Evolutionary conservation across 108 stramenopile species (phyloP).

Genomic region (Mediolabrus comicus): DNA sequence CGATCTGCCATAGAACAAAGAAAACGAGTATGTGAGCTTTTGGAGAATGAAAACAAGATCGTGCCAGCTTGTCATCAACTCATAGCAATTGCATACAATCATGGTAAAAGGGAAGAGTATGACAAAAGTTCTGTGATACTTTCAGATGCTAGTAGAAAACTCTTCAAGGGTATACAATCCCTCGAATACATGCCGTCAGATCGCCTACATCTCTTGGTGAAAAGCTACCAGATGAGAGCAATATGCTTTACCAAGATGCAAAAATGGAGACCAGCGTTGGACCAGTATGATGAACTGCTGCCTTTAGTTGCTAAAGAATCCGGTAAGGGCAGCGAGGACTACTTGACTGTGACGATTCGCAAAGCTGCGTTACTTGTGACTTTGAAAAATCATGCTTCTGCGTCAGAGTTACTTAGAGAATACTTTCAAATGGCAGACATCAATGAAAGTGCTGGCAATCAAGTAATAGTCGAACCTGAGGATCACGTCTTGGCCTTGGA

Average conservation of each 20-base stretch:
- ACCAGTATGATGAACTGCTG: slow-evolving; percentile 33
- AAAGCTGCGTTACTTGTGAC: slow-evolving; percentile 37
- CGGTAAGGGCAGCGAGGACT: slow-evolving; percentile 13
- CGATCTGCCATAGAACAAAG: slow-evolving; percentile 30
- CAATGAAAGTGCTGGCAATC: background rate
- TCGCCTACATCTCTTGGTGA: slow-evolving; percentile 15
- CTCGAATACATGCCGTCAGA: slow-evolving; percentile 31
- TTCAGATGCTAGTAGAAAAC: slow-evolving; percentile 20
- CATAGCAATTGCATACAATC: slow-evolving; percentile 27
- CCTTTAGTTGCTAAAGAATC: slow-evolving; percentile 25
- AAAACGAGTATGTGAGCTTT: slow-evolving; percentile 20
- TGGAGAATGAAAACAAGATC: slow-evolving; percentile 9
- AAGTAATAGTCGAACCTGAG: slow-evolving; percentile 15
- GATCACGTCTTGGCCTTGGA: slow-evolving; percentile 40
- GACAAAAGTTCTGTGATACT: slow-evolving; percentile 12
- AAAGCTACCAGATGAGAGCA: slow-evolving; percentile 32
- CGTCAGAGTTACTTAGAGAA: slow-evolving; percentile 7
- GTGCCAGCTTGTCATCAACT: slow-evolving; percentile 38
- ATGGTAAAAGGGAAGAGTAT: slow-evolving; percentile 17
- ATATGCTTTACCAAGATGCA: slow-evolving; percentile 19
- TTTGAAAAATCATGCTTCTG: slow-evolving; percentile 9
- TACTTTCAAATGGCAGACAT: slow-evolving; percentile 21
- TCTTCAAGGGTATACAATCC: slow-evolving; percentile 17
- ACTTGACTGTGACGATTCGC: slow-evolving; percentile 27
- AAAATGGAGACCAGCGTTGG: slow-evolving; percentile 28